These are phyloP conservation scores for Mycosphaerella sp. DNA, from an alignment of 2,329 filamentous ascomycete species.

Conservation along the genomic window DNA sequence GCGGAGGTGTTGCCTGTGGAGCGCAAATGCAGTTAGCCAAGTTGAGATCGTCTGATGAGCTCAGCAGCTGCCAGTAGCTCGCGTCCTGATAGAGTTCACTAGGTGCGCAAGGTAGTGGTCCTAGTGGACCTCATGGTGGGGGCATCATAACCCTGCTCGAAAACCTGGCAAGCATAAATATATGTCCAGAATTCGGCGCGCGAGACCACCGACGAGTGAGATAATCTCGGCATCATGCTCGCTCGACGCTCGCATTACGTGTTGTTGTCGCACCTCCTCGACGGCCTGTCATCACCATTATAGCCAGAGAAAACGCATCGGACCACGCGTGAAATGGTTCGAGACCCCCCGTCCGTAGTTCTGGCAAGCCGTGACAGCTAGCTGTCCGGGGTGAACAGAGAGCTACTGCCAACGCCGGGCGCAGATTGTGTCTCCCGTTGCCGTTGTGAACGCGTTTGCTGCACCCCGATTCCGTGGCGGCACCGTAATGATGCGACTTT, in stretches of 20 bases:
- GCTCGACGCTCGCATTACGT: not conserved
- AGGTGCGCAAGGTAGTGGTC: not conserved
- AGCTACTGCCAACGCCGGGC: slow-evolving; percentile 1
- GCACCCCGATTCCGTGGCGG: not conserved
- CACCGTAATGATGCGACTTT: not conserved
- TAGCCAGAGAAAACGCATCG: not conserved
- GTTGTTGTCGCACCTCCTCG: not conserved
- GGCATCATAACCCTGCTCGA: not conserved
- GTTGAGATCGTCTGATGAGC: slow-evolving; percentile 1
- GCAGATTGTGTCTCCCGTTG: not conserved
- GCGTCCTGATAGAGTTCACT: not conserved
- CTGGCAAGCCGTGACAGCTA: not conserved
- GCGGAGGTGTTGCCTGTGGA: slow-evolving; percentile 4
- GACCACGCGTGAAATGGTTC: not conserved
- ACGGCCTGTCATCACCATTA: not conserved
- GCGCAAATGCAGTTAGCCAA: slow-evolving; percentile 7
- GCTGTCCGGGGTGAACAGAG: slow-evolving; percentile 3
- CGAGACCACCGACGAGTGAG: not conserved
- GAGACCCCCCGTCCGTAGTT: not conserved
- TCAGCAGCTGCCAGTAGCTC: not conserved
- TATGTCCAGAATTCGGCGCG: not conserved
- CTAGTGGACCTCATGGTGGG: not conserved
- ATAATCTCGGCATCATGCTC: not conserved
- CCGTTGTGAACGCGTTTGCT: not conserved
- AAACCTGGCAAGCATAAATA: not conserved